Evolutionary conservation across 2,329 filamentous ascomycete species (phyloP).

Genomic region (Aureobasidium lini): DNA sequence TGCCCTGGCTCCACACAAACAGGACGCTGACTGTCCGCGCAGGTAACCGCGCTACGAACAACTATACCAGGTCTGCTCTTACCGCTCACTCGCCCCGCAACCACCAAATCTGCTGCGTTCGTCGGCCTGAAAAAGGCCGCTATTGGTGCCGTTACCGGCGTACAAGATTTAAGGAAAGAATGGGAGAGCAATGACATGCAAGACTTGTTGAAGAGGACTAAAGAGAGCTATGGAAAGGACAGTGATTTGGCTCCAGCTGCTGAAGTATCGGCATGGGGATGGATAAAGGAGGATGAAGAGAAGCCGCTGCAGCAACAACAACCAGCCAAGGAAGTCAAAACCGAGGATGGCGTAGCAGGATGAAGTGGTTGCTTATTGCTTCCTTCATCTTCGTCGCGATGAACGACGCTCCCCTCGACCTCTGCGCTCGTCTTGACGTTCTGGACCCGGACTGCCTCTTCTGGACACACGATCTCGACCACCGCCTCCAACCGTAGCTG

Average conservation of each 20-base stretch:
- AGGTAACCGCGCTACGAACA: slow-evolving; percentile 38
- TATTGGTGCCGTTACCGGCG: slow-evolving; percentile 27
- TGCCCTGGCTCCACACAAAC: not conserved
- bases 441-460: too few species aligned
- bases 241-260: slow-evolving; percentile 28
- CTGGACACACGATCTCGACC: too few species aligned
- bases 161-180: slow-evolving; percentile 30
- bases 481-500: too few species aligned
- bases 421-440: too few species aligned
- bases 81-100: slow-evolving; percentile 27
- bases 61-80: slow-evolving; percentile 36
- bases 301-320: not conserved
- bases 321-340: too few species aligned
- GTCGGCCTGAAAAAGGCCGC: slow-evolving; percentile 32
- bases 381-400: too few species aligned
- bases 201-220: slow-evolving; percentile 27
- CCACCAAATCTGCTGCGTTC: slow-evolving; percentile 29
- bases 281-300: not conserved
- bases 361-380: too few species aligned
- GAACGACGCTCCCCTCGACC: too few species aligned
- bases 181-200: slow-evolving; percentile 34
- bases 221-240: slow-evolving; percentile 30
- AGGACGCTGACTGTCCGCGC: not conserved
- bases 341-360: too few species aligned
- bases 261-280: slow-evolving; percentile 16